Evolutionary conservation across 805 yeast species (phyloP).

Genomic region (Teunomyces aglyptinius): DNA sequence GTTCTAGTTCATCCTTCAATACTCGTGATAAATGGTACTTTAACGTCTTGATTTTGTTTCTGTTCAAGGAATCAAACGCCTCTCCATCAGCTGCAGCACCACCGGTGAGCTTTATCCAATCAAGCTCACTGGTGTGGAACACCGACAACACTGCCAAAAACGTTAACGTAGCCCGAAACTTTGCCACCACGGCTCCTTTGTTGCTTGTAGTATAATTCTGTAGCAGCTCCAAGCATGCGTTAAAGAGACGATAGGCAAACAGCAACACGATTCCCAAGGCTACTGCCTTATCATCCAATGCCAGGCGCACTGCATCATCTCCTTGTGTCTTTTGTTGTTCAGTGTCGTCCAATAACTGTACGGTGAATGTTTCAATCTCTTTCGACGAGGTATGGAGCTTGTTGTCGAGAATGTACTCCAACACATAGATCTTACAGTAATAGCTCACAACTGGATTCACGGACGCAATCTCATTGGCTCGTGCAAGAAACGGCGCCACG

Average conservation of each 20-base stretch:
- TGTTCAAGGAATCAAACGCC: conserved; percentile 26
- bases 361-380: conserved; percentile 59
- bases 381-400: conserved; percentile 56
- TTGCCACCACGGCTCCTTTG: conserved; percentile 28
- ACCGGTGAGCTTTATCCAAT: conserved; percentile 33
- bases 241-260: conserved; percentile 37
- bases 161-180: conserved; percentile 35
- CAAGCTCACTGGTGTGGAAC: conserved; percentile 28
- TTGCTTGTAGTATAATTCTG: conserved; percentile 21
- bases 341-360: conserved; percentile 63
- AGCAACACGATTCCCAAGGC: conserved; percentile 28
- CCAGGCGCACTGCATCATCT: conserved; percentile 41
- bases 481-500: conserved; percentile 47
- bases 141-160: conserved; percentile 30
- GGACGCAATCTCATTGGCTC: conserved; percentile 55
- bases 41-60: conserved; percentile 33
- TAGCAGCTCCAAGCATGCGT: conserved; percentile 29
- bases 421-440: conserved; percentile 66
- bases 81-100: conserved; percentile 26
- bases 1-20: conserved; percentile 35
- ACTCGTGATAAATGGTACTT: conserved; percentile 39
- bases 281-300: conserved; percentile 52
- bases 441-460: conserved; percentile 71
- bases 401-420: conserved; percentile 63
- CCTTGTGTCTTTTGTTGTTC: conserved; percentile 54